phyloP scores from a whole-genome alignment of 768 basidiomycete species.

The Suillus alpinus region DNA sequence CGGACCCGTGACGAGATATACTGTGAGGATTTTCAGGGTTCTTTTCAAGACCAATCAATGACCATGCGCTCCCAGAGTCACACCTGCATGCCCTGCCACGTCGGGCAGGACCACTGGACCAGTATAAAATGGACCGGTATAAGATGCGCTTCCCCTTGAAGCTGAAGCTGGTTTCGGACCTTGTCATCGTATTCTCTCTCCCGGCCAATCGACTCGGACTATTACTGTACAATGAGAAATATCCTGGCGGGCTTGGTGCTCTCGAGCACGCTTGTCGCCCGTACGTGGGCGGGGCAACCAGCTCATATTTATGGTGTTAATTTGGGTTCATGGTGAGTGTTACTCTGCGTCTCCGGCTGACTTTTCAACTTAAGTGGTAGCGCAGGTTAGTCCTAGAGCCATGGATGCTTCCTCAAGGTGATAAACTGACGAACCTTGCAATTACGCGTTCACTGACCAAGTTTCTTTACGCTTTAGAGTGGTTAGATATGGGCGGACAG shows the following conservation, averaged over 20 bases:
- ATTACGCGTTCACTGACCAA: not conserved
- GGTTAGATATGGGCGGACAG: conserved; percentile 73
- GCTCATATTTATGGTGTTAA: conserved; percentile 71
- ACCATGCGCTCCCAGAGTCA: not conserved
- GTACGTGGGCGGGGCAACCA: conserved; percentile 17
- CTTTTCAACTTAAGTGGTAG: conserved; percentile 6
- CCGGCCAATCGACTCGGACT: not conserved
- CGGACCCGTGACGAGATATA: not conserved
- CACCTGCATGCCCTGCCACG: not conserved
- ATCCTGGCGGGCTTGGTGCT: conserved; percentile 13
- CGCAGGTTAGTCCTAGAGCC: conserved; percentile 72
- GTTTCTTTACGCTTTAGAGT: conserved; percentile 41
- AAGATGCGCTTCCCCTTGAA: not conserved
- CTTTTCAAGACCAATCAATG: not conserved
- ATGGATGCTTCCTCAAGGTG: conserved; percentile 81
- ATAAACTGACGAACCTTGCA: not conserved
- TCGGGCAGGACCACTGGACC: not conserved
- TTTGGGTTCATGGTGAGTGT: conserved; percentile 57
- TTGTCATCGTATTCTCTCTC: not conserved
- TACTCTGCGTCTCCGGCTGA: not conserved
- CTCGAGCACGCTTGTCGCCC: conserved; percentile 13
- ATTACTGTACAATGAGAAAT: conserved; percentile 16
- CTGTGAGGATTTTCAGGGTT: too few species aligned
- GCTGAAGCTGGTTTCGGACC: not conserved
- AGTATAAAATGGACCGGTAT: not conserved